Conservation (phyloP, 805 yeast species). For the Kuraishia cidri region DNA sequence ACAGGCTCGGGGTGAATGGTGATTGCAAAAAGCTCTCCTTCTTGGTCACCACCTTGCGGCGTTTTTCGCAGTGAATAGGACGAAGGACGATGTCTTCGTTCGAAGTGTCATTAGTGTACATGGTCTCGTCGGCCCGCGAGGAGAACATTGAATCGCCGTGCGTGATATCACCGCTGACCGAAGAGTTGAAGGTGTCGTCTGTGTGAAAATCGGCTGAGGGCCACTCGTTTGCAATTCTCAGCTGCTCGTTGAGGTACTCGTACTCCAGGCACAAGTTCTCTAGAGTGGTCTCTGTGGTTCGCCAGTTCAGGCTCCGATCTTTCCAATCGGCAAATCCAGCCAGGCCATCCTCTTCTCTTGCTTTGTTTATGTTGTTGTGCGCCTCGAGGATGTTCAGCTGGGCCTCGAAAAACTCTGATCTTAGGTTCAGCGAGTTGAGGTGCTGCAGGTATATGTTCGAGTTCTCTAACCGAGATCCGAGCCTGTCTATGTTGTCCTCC, state of each 20-base stretch:
- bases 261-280: conserved; percentile 33
- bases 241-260: conserved; percentile 20
- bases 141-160: too few species aligned
- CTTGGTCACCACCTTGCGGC: too few species aligned
- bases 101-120: too few species aligned
- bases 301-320: conserved; percentile 30
- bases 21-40: too few species aligned
- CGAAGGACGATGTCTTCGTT: too few species aligned
- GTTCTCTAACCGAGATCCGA: background rate
- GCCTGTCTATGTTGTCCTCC: background rate
- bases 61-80: too few species aligned
- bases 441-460: conserved; percentile 11
- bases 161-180: too few species aligned
- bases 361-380: conserved; percentile 6
- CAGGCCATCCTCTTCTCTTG: conserved; percentile 12
- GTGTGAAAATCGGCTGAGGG: too few species aligned
- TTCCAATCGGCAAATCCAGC: conserved; percentile 12
- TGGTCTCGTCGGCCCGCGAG: too few species aligned
- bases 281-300: conserved; percentile 34
- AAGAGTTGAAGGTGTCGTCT: too few species aligned
- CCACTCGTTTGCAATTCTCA: too few species aligned
- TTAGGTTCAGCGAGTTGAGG: conserved; percentile 17
- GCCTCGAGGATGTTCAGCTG: conserved; percentile 19
- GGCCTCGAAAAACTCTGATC: conserved; percentile 23
- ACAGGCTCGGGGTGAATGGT: too few species aligned